Conservation (phyloP, 2,329 filamentous ascomycete species). For the Phialophora macrospora region DNA sequence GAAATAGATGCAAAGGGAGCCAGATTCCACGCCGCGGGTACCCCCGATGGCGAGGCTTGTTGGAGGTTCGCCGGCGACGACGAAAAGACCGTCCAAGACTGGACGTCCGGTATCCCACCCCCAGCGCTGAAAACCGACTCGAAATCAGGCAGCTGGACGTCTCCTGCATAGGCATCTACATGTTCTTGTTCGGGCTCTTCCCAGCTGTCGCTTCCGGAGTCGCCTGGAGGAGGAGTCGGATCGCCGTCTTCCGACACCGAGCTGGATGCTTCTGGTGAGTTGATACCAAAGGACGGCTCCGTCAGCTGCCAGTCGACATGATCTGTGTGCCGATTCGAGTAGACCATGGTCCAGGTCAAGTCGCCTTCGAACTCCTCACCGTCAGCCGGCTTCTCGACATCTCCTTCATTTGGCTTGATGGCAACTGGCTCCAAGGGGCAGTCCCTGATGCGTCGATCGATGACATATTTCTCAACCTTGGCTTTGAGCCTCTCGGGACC, state of each 20-base stretch:
- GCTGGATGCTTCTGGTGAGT: constrained; percentile 20
- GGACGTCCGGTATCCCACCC: not conserved
- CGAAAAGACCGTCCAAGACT: constrained; percentile 2
- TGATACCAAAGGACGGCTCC: constrained; percentile 28
- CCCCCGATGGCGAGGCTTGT: not conserved
- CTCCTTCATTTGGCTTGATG: constrained; percentile 33
- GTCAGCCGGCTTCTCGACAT: constrained; percentile 30
- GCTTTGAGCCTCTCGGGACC: constrained; percentile 27
- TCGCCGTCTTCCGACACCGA: constrained; percentile 11
- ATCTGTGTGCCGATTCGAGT: constrained; percentile 17
- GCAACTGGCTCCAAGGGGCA: constrained; percentile 36
- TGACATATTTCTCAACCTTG: constrained; percentile 33
- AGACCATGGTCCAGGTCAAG: constrained; percentile 36
- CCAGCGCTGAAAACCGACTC: not conserved
- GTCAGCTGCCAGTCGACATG: constrained; percentile 27
- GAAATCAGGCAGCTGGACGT: not conserved
- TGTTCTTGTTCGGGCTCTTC: not conserved
- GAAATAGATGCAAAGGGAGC: not conserved
- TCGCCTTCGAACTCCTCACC: constrained; percentile 35
- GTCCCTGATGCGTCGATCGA: constrained; percentile 23
- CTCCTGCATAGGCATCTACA: not conserved
- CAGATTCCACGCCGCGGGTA: not conserved
- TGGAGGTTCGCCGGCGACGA: not conserved
- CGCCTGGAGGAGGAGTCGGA: not conserved
- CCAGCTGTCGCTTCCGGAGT: constrained; percentile 1